These are phyloP conservation scores for Apium graveolens DNA, from an alignment of 129 eudicot species.

Conservation along the genomic window DNA sequence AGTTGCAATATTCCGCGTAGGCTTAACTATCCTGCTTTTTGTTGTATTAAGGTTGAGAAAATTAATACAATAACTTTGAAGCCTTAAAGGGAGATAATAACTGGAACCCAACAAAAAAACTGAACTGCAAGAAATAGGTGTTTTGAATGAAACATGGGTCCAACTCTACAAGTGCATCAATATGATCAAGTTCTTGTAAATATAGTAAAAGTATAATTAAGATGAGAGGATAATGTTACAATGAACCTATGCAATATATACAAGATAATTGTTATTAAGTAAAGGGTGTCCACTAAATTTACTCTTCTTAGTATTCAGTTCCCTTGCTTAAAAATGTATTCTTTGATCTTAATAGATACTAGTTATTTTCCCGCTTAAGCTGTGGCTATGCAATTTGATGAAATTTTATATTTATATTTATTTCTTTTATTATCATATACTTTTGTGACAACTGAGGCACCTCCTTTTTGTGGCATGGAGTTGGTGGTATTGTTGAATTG, in stretches of 20 bases:
- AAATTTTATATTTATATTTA: too few species aligned
- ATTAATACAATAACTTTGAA: background rate
- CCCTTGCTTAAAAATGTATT: background rate
- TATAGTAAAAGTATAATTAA: background rate
- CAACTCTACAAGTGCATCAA: background rate
- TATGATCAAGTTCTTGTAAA: background rate
- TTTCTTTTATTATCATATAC: too few species aligned
- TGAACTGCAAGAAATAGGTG: background rate
- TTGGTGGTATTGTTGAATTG: conserved; percentile 84
- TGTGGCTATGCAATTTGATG: conserved; percentile 7
- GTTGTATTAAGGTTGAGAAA: background rate
- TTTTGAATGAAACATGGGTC: background rate
- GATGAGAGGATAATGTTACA: background rate
- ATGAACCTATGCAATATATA: background rate
- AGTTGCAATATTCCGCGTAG: conserved; percentile 84
- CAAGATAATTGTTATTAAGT: background rate
- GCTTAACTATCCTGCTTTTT: conserved; percentile 7
- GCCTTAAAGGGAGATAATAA: background rate
- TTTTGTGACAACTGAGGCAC: too few species aligned
- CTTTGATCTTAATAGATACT: too few species aligned
- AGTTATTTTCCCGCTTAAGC: too few species aligned
- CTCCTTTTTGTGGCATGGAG: conserved; percentile 64
- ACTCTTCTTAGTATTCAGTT: background rate
- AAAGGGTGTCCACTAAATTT: too few species aligned
- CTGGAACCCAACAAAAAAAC: background rate